Base-by-base conservation (phyloP, 2,329 filamentous ascomycete genomes). In the Apiospora aurea region DNA sequence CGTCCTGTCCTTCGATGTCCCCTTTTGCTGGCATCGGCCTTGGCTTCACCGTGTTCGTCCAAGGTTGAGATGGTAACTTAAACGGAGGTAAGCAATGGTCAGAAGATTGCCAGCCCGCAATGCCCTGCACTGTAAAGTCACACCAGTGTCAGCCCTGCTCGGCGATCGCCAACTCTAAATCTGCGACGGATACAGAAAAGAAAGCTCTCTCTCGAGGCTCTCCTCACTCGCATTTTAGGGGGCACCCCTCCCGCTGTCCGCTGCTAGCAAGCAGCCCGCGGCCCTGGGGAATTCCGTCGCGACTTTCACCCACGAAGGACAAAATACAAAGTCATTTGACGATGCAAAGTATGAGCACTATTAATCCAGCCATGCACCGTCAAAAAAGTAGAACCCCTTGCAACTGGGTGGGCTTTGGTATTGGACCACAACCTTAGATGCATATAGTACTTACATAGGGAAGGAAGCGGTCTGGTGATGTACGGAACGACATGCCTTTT, bases 351-450 rank as follows among this genome's bases (percentile, higher is more conserved):
- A 41, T 41, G 21, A 64, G 34, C 57, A 38, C 29, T 64, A 64
- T 61, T 8, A 61, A 61, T 38, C 29, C 53, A 38, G 18, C 26
- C 26, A 57, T 57, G 51, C 51, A 57, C 51, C 26, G 14, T 57
- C 51, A 8, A 57, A 61, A 38, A 61, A 61, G 53, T 61, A 61
- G 64, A 67, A 44, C 41, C 66, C 66, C 66, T 64, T 68, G 66
- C 66, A 68, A n/a, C n/a, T 29, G 44, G 41, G 66, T 67, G 66
- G 66, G 41, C 66, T 68, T 68, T 47, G 44, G 66, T 34, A 41
- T 64, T 64, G 29, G 57, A 64, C 57, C 57, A 64, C 57, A 64
- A 64, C 57, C 21, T 57, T 64, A 64, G 57, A 64, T 64, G 34
- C 57, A 64, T 64, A 49, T 64, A 64, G 29, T 41, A 64, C 57